Evolutionary conservation across 2,329 filamentous ascomycete species (phyloP).

Genomic region (Aspergillus pseudoglaucus): DNA sequence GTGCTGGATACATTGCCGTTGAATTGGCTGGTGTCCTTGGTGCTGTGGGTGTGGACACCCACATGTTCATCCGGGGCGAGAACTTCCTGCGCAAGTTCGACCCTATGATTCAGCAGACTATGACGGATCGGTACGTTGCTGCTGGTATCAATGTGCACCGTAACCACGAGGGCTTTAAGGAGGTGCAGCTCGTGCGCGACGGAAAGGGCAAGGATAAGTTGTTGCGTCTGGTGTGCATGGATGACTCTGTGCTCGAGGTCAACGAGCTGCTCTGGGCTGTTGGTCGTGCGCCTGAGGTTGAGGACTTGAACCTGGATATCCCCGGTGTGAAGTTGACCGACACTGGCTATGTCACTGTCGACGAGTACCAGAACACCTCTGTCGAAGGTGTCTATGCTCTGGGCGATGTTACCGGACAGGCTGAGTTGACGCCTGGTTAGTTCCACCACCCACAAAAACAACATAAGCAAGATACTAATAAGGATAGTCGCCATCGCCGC

Average conservation of each 20-base stretch:
- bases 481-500: conserved; percentile 45
- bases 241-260: conserved; percentile 39
- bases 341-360: conserved; percentile 39
- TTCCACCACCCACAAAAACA: not conserved
- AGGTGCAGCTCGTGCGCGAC: conserved; percentile 39
- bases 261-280: conserved; percentile 49
- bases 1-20: conserved; percentile 47
- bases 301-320: conserved; percentile 36
- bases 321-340: conserved; percentile 37
- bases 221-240: conserved; percentile 38
- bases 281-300: conserved; percentile 41
- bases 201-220: conserved; percentile 43
- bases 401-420: conserved; percentile 47
- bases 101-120: conserved; percentile 47
- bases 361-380: conserved; percentile 47
- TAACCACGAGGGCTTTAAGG: conserved; percentile 41
- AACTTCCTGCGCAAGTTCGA: conserved; percentile 47
- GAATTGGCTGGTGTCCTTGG: conserved; percentile 47
- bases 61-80: conserved; percentile 46
- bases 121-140: conserved; percentile 47
- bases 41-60: conserved; percentile 44
- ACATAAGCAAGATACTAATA: not conserved
- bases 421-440: conserved; percentile 46
- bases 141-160: conserved; percentile 44
- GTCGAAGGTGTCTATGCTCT: conserved; percentile 44